Base-by-base conservation (phyloP, 371 early-diverging fungal species). In the Mortierella sp. region DNA sequence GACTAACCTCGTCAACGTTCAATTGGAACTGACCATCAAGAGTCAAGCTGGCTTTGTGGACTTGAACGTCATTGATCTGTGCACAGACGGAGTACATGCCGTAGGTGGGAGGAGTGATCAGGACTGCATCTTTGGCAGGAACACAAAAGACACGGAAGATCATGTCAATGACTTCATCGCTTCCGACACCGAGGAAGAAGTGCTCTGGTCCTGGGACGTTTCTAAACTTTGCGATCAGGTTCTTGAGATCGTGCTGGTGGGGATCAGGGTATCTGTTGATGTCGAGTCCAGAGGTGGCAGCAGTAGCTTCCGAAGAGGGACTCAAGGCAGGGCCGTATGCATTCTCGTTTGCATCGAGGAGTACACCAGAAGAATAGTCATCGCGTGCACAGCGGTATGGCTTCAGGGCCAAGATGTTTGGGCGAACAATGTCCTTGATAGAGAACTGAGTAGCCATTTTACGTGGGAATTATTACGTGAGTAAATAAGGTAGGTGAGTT, bases 341-440 rank as follows among this genome's bases (percentile, higher is more conserved):
- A 88, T 99, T 99, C 84, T 99, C 99, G 84, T 99, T 99, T 52
- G 99, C 99, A 79, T 99, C 98, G 24, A 99, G 89, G 43, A 99
- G 89, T 47, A 98, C 92, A 52, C 99, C 99, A 10, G 84, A 81
- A 60, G 88, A 91, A 82, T 95, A 98, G 86, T 98, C 98, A 77
- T 98, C 98, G 65, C 99, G 92, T 21, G 99, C 99, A 83, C 97
- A 97, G 64, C 98, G 92, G 84, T 99, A 99, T 19, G 99, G 97
- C 78, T 92, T 88, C 33, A 98, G 89, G 40, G 90, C 86, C 70
- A 92, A 88, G 84, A 98, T 98, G 81, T 98, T 98, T 63, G 97
- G 97, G n/a, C 99, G 92, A 58, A 97, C 93, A 36, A 95, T 84
- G 64, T 86, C 86, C 69, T 91, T 83, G 75, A 97, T 88, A 50